Conservation (phyloP, 1,284 basidiomycete genomes). For the Pholiota adiposa region DNA sequence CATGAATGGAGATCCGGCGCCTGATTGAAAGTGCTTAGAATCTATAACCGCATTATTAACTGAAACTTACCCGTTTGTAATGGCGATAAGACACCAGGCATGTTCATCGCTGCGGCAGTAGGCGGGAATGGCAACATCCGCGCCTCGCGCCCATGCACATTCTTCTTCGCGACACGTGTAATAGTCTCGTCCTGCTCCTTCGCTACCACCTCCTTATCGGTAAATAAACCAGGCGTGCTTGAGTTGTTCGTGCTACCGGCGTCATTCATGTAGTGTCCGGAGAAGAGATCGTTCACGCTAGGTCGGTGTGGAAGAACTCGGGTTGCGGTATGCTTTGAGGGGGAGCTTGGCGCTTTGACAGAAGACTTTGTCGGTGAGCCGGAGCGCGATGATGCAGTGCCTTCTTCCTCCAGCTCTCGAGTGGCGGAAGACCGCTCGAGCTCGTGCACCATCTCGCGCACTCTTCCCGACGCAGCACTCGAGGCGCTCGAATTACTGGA, state of each 20-base stretch:
- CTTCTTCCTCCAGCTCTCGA: constrained; percentile 1
- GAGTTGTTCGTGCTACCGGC: not conserved
- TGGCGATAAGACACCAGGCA: not conserved
- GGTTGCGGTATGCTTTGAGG: constrained; percentile 33
- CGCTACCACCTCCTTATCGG: not conserved
- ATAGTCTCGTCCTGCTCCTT: constrained; percentile 23
- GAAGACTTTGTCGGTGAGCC: not conserved
- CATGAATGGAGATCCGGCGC: constrained; percentile 16
- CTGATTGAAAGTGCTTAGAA: not conserved
- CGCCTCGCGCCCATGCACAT: constrained; percentile 25
- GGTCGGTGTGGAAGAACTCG: constrained; percentile 15
- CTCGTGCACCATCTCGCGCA: constrained; percentile 57
- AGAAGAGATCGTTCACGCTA: constrained; percentile 23
- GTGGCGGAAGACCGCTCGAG: constrained; percentile 43
- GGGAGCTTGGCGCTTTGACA: not conserved
- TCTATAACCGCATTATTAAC: not conserved
- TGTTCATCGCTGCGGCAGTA: not conserved
- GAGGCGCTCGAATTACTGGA: constrained; percentile 14
- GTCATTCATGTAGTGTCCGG: too few relatives aligned
- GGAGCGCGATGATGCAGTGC: constrained; percentile 4
- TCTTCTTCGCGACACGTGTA: constrained; percentile 18
- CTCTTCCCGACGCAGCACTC: constrained; percentile 38
- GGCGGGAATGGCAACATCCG: constrained; percentile 32
- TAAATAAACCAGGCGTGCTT: not conserved
- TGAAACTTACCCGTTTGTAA: constrained; percentile 9